Conservation (phyloP, 371 early-diverging fungal species). For the Apophysomyces trapeziformis region DNA sequence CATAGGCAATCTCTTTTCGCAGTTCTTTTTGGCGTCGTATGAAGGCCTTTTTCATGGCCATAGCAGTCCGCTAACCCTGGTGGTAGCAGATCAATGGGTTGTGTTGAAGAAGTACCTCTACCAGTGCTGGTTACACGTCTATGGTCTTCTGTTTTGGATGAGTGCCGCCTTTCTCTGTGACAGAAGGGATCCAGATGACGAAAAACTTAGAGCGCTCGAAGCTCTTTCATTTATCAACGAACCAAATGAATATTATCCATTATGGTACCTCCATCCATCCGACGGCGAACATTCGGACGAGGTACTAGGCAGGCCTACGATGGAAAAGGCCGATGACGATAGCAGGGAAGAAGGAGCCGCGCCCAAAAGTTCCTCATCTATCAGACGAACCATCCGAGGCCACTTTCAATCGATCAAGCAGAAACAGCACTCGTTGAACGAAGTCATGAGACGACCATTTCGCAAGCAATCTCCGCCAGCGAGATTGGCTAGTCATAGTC, state of each 20-base stretch:
- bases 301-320: background rate
- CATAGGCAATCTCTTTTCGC: background rate
- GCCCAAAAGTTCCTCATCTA: background rate
- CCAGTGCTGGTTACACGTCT: conserved; percentile 35
- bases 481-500: conserved; percentile 4
- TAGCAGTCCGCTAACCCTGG: background rate
- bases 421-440: conserved; percentile 21
- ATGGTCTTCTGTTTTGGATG: conserved; percentile 39
- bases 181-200: background rate
- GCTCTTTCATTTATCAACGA: background rate
- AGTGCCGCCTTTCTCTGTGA: conserved; percentile 16
- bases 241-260: conserved; percentile 4
- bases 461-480: background rate
- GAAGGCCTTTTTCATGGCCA: background rate
- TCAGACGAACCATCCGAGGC: conserved; percentile 16
- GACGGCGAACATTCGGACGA: background rate
- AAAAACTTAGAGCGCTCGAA: conserved; percentile 14
- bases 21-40: background rate
- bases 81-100: background rate
- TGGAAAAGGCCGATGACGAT: background rate
- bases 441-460: conserved; percentile 22
- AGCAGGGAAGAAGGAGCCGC: background rate
- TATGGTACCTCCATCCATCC: background rate
- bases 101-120: conserved; percentile 18
- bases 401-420: conserved; percentile 21